A percentile compares a stretch with the other conserved stretches of the same genome.
Conservation (phyloP, 179 eudicot genomes). For the Dionaea muscipula region DNA sequence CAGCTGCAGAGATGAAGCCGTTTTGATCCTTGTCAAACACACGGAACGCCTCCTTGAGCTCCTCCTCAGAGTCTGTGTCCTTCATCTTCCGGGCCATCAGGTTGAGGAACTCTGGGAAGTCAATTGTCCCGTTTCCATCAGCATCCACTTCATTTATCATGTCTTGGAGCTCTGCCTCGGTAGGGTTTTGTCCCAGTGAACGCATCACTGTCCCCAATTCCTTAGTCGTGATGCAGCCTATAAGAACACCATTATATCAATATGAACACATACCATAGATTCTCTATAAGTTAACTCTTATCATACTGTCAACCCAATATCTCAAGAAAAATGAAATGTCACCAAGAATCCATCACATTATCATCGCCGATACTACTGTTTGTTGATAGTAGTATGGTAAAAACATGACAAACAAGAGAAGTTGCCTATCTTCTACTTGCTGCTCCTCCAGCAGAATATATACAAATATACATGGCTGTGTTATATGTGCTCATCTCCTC, state of each 20-base stretch:
- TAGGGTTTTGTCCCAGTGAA: conserved; percentile 15
- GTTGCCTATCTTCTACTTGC: too few relatives aligned
- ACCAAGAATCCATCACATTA: too few relatives aligned
- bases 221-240: conserved; percentile 15
- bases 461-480: too few relatives aligned
- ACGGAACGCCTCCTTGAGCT: conserved; percentile 32
- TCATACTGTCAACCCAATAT: too few relatives aligned
- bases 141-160: conserved; percentile 16
- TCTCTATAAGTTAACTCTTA: too few relatives aligned
- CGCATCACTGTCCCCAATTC: conserved; percentile 14
- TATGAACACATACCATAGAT: too few relatives aligned
- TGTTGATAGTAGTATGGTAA: too few relatives aligned
- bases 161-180: conserved; percentile 15
- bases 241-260: not conserved
- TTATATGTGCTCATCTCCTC: too few relatives aligned
- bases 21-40: conserved; percentile 38
- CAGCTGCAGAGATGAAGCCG: conserved; percentile 42
- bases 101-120: conserved; percentile 16
- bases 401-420: too few relatives aligned
- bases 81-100: conserved; percentile 19
- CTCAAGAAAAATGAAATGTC: too few relatives aligned
- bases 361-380: too few relatives aligned
- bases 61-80: conserved; percentile 40
- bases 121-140: conserved; percentile 16
- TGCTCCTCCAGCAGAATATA: too few relatives aligned